Conservation (phyloP, 305 asterid species). For the Stenogyne calaminthoides region DNA sequence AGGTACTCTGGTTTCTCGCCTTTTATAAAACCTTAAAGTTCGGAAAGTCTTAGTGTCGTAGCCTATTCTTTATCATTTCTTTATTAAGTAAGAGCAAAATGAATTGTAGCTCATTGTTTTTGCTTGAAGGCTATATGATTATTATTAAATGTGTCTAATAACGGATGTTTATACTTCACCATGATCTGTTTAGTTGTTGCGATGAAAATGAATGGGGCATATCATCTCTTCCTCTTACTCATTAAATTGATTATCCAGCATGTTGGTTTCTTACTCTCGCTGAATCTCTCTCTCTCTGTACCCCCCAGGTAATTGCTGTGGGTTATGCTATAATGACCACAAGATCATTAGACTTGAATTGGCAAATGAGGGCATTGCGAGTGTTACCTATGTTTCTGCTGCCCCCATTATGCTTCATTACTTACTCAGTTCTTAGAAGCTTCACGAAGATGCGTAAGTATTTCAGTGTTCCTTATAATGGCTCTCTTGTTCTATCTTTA, state of each 20-base stretch:
- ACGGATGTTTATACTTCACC: background rate
- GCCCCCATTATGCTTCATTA: constrained; percentile 62
- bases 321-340: constrained; percentile 89
- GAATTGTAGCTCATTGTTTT: background rate
- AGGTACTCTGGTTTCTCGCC: background rate
- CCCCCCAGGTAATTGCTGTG: constrained; percentile 67
- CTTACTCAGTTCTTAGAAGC: constrained; percentile 56
- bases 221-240: background rate
- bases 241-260: background rate
- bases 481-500: background rate
- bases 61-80: background rate
- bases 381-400: constrained; percentile 90
- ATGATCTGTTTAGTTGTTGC: background rate
- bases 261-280: background rate
- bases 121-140: constrained; percentile 1
- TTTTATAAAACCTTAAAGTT: background rate
- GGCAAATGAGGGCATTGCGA: constrained; percentile 89
- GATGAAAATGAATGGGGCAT: background rate
- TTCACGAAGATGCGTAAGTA: constrained; percentile 73
- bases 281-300: background rate
- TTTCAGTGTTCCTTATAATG: constrained; percentile 24
- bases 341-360: constrained; percentile 68
- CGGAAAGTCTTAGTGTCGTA: background rate
- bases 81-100: too few relatives aligned
- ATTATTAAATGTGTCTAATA: background rate